Percentiles rank a stretch among this genome's conserved stretches.
phyloP scores from a whole-genome alignment of 2,329 filamentous ascomycete species.

The Pseudogymnoascus verrucosus region DNA sequence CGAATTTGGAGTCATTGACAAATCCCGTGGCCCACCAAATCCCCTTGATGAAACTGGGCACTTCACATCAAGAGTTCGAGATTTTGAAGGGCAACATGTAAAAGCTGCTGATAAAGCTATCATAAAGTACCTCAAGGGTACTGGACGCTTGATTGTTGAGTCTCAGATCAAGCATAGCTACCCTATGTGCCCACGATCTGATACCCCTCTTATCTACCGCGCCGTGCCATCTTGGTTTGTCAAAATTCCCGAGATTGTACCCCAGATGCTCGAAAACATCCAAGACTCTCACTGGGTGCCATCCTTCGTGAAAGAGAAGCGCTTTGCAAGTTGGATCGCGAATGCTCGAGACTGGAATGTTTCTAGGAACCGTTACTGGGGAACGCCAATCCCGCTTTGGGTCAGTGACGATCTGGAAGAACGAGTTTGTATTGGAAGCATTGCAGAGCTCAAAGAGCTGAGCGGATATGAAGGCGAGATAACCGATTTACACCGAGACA shows the following conservation, averaged over 20 bases:
- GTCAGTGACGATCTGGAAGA: conserved; percentile 84
- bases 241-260: conserved; percentile 73
- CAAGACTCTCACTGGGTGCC: conserved; percentile 89
- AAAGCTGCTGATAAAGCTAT: conserved; percentile 91
- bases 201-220: conserved; percentile 86
- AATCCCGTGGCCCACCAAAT: conserved; percentile 73
- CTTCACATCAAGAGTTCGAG: conserved; percentile 67
- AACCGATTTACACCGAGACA: conserved; percentile 82
- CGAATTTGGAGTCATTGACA: conserved; percentile 67
- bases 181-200: conserved; percentile 90
- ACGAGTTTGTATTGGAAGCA: conserved; percentile 75
- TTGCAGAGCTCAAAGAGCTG: conserved; percentile 73
- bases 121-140: conserved; percentile 76
- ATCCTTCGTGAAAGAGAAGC: conserved; percentile 78
- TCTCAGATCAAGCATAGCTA: conserved; percentile 87
- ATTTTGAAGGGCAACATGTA: conserved; percentile 82
- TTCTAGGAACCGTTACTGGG: conserved; percentile 90
- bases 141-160: conserved; percentile 71
- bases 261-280: conserved; percentile 84
- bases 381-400: conserved; percentile 87
- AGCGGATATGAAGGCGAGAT: conserved; percentile 82
- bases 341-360: conserved; percentile 95
- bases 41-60: conserved; percentile 79
- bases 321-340: conserved; percentile 85
- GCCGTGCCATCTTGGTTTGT: conserved; percentile 95